phyloP scores from a whole-genome alignment of 345 rosid species.

The Cardamine resedifolia region DNA sequence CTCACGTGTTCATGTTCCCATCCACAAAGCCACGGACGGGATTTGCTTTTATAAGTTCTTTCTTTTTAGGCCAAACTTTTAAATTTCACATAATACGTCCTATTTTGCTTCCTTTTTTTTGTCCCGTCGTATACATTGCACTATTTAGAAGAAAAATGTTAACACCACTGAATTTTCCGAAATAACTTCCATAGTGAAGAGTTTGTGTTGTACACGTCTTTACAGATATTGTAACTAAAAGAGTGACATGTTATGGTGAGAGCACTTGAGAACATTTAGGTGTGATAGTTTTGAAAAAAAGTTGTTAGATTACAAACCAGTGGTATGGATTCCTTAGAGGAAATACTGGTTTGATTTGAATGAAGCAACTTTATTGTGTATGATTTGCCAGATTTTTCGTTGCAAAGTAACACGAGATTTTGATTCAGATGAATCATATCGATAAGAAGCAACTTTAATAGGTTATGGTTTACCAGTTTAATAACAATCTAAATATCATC shows the following conservation, averaged over 20 bases:
- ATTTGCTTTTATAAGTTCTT: conserved; percentile 7
- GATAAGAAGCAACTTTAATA: no score
- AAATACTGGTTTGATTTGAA: neutral
- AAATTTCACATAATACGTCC: neutral
- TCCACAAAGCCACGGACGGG: conserved; percentile 22
- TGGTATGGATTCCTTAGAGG: neutral
- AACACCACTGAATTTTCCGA: neutral
- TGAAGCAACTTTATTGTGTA: neutral
- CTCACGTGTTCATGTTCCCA: conserved; percentile 36
- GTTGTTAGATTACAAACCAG: neutral
- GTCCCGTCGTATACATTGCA: neutral
- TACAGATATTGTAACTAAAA: neutral
- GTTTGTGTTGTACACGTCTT: neutral
- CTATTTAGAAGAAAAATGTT: neutral
- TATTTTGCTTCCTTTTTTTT: neutral
- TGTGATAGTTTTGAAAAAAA: neutral
- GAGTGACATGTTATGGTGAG: neutral
- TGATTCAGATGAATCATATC: neutral
- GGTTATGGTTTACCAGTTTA: no score
- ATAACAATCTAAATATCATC: neutral
- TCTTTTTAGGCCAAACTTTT: neutral
- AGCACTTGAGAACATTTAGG: neutral
- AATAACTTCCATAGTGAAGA: neutral
- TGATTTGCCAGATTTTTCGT: neutral
- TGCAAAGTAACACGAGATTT: neutral